Evolutionary conservation across 2,329 filamentous ascomycete genomes (phyloP).

Genomic region (Tolypocladium nubicola): DNA sequence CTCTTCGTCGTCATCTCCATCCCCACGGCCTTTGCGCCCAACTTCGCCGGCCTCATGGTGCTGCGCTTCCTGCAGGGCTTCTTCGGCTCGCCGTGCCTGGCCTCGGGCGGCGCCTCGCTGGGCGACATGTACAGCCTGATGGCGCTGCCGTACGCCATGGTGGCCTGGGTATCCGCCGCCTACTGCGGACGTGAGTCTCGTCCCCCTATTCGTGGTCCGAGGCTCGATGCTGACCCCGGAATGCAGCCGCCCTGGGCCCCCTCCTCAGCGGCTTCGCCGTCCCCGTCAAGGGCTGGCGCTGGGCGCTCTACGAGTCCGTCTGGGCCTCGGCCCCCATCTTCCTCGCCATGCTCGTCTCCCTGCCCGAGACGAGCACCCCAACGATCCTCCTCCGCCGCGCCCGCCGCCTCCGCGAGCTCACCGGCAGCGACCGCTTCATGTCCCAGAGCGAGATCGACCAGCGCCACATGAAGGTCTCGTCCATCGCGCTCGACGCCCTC

Average conservation of each 20-base stretch:
- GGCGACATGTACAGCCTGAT: slow-evolving; percentile 44
- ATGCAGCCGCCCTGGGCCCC: slow-evolving; percentile 45
- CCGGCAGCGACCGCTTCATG: slow-evolving; percentile 44
- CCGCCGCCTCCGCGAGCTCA: slow-evolving; percentile 48
- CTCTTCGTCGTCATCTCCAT: slow-evolving; percentile 59
- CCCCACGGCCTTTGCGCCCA: slow-evolving; percentile 51
- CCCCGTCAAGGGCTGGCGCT: slow-evolving; percentile 48
- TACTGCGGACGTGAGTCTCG: slow-evolving; percentile 31
- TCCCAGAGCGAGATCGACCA: slow-evolving; percentile 56
- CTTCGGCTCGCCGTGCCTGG: slow-evolving; percentile 55
- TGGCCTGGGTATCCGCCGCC: slow-evolving; percentile 45
- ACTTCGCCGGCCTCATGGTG: slow-evolving; percentile 53
- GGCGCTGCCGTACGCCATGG: slow-evolving; percentile 46
- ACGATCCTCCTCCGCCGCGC: slow-evolving; percentile 54
- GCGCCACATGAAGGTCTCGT: slow-evolving; percentile 34
- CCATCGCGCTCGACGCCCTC: slow-evolving; percentile 42
- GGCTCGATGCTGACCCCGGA: slow-evolving; percentile 2
- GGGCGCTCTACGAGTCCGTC: slow-evolving; percentile 53
- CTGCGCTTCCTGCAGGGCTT: slow-evolving; percentile 55
- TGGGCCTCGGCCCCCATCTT: slow-evolving; percentile 50
- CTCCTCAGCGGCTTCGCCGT: slow-evolving; percentile 51
- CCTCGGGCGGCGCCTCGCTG: slow-evolving; percentile 43
- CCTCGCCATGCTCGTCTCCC: slow-evolving; percentile 48
- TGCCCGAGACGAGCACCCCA: slow-evolving; percentile 51
- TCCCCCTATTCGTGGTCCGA: too few relatives aligned